Evolutionary conservation across 2,329 filamentous ascomycete species (phyloP).

Genomic region (Nigrospora sphaerica): DNA sequence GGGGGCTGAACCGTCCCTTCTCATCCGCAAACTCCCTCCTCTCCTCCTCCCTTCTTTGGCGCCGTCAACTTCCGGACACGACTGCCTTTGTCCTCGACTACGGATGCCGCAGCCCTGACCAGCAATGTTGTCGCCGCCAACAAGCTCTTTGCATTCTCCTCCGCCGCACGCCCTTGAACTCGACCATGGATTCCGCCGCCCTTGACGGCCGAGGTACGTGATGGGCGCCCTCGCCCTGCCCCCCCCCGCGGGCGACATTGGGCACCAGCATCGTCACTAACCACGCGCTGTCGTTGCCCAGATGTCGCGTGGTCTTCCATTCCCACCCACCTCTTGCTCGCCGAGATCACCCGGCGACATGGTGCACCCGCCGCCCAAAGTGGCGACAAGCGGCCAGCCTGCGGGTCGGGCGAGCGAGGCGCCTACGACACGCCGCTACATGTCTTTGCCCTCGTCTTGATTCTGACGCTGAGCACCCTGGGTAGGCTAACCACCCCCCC

Average conservation of each 20-base stretch:
- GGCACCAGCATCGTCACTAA: background rate
- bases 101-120: no score
- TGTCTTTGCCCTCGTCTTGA: conserved; percentile 60
- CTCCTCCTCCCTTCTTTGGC: no score
- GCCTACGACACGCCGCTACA: conserved; percentile 61
- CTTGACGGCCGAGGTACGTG: conserved; percentile 1
- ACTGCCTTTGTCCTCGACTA: no score
- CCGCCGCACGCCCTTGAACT: background rate
- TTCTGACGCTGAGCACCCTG: conserved; percentile 53
- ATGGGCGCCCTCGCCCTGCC: background rate
- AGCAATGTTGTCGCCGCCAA: no score
- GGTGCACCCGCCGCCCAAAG: conserved; percentile 19
- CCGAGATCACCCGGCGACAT: conserved; percentile 44
- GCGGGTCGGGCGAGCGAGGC: conserved; percentile 44
- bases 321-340: conserved; percentile 42
- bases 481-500: conserved; percentile 29
- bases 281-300: background rate
- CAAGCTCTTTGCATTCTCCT: no score
- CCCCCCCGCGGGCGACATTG: background rate
- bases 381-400: conserved; percentile 37
- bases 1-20: no score
- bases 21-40: no score
- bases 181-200: background rate
- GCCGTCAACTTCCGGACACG: no score
- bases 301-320: conserved; percentile 35